phyloP scores from a whole-genome alignment of 306 rosid species.

The Vigna trinervia region DNA sequence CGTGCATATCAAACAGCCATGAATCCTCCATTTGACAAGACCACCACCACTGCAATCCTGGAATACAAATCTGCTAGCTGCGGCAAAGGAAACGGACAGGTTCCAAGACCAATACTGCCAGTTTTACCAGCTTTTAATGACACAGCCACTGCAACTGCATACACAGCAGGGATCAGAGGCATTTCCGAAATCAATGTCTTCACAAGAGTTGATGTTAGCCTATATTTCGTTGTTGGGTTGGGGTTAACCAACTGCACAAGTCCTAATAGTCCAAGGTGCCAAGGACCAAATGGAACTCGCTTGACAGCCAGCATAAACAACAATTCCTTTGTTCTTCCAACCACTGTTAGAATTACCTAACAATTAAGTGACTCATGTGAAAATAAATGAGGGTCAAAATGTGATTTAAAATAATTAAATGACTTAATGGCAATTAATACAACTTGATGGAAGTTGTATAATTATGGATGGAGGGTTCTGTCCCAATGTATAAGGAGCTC shows the following conservation, averaged over 20 bases:
- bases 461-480: no score
- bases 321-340: constrained; percentile 78
- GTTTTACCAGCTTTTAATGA: constrained; percentile 71
- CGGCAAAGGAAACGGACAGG: constrained; percentile 42
- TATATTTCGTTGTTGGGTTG: constrained; percentile 71
- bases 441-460: no score
- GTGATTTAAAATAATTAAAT: no score
- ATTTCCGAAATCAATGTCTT: constrained; percentile 58
- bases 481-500: no score
- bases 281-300: constrained; percentile 99
- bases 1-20: constrained; percentile 71
- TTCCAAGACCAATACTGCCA: constrained; percentile 59
- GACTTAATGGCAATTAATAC: no score
- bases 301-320: constrained; percentile 89
- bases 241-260: constrained; percentile 85
- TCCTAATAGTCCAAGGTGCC: constrained; percentile 88
- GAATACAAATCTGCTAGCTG: constrained; percentile 67
- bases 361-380: no score
- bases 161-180: constrained; percentile 62
- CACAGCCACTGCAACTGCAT: constrained; percentile 73
- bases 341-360: neutral
- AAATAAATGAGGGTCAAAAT: no score
- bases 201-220: constrained; percentile 53
- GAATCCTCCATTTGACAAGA: constrained; percentile 90
- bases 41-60: constrained; percentile 94